phyloP scores from a whole-genome alignment of 495 filamentous ascomycete genomes.

The Achaetomiella virescens region DNA sequence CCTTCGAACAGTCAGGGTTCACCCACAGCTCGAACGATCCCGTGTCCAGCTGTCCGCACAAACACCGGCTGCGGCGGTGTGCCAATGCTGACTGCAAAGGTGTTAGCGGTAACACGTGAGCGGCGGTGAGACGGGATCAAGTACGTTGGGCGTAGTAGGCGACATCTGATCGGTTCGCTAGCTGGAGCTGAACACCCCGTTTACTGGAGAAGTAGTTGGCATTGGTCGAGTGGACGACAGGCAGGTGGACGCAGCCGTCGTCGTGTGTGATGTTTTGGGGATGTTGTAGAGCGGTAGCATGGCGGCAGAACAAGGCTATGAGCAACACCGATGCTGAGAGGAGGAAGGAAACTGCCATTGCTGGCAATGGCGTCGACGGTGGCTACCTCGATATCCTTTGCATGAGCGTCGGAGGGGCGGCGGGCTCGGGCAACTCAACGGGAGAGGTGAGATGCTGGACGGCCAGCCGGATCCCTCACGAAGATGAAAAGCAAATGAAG shows the following conservation, averaged over 20 bases:
- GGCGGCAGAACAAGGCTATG: constrained; percentile 23
- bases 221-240: constrained; percentile 44
- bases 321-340: constrained; percentile 27
- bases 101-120: no score
- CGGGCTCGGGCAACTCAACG: constrained; percentile 1
- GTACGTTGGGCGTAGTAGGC: constrained; percentile 45
- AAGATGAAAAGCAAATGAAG: constrained; percentile 1
- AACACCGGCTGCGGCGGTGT: constrained; percentile 42
- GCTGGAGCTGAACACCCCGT: constrained; percentile 35
- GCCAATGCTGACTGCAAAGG: constrained; percentile 39
- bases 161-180: constrained; percentile 44
- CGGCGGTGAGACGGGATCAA: not conserved
- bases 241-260: constrained; percentile 37
- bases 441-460: constrained; percentile 7
- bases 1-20: constrained; percentile 40
- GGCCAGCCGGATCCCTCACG: constrained; percentile 9
- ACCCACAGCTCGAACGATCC: constrained; percentile 49
- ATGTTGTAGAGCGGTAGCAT: constrained; percentile 13
- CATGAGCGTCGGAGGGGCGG: constrained; percentile 22
- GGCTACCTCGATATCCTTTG: constrained; percentile 23
- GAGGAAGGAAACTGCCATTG: constrained; percentile 35
- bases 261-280: constrained; percentile 15
- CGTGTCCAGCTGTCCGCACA: constrained; percentile 45
- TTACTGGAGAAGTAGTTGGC: constrained; percentile 34
- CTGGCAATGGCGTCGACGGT: constrained; percentile 21